Percentiles rank a stretch among this genome's conserved stretches.
These are phyloP conservation scores for Sordariomycetes sp. DNA, from an alignment of 2,329 filamentous ascomycete species.

Conservation along the genomic window DNA sequence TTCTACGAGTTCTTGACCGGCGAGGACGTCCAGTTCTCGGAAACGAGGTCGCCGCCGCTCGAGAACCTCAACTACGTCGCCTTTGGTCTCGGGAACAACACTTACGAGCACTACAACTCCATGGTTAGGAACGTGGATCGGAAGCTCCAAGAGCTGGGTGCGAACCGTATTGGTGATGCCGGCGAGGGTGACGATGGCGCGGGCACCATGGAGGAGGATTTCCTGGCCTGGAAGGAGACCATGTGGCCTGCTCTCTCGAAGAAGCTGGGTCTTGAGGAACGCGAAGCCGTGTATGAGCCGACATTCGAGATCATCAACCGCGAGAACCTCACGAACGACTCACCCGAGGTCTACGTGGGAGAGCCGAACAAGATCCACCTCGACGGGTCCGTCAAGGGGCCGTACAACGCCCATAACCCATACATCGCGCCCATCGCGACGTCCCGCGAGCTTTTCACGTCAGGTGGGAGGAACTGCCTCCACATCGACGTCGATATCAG, in stretches of 20 bases:
- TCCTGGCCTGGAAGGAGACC: conserved; percentile 96
- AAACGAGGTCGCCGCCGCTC: conserved; percentile 63
- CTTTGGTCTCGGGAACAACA: conserved; percentile 97
- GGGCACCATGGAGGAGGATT: conserved; percentile 99
- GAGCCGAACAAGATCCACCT: conserved; percentile 96
- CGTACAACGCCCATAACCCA: conserved; percentile 93
- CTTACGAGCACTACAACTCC: conserved; percentile 98
- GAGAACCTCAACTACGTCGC: conserved; percentile 82
- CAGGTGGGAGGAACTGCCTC: conserved; percentile 86
- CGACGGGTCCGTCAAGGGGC: conserved; percentile 71
- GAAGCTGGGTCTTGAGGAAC: conserved; percentile 83
- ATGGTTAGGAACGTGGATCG: conserved; percentile 92
- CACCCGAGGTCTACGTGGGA: conserved; percentile 79
- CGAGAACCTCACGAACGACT: conserved; percentile 61
- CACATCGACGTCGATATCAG: conserved; percentile 92
- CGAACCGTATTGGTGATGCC: conserved; percentile 70
- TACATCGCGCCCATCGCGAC: conserved; percentile 90
- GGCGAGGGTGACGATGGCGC: conserved; percentile 97
- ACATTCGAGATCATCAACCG: conserved; percentile 75
- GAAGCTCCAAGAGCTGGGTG: conserved; percentile 71
- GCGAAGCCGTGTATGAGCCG: conserved; percentile 91
- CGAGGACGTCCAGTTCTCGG: conserved; percentile 73
- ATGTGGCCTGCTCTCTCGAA: conserved; percentile 87
- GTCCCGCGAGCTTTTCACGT: conserved; percentile 82
- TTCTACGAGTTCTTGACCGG: conserved; percentile 93